phyloP scores from a whole-genome alignment of 805 yeast genomes.

The Kurtzmaniella fragi region DNA sequence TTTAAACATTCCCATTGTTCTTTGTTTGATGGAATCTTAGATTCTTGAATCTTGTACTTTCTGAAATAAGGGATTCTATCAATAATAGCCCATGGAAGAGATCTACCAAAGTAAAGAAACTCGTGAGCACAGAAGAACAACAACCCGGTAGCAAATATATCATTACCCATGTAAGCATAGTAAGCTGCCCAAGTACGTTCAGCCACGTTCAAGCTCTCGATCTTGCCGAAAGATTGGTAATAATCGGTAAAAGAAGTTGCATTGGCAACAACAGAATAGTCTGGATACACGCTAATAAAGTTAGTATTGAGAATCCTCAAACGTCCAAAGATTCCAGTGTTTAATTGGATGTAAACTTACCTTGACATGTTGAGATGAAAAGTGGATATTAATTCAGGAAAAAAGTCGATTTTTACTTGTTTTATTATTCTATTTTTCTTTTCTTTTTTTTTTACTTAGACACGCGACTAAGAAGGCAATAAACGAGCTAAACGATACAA shows the following conservation, averaged over 20 bases:
- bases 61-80: conserved; percentile 49
- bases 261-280: conserved; percentile 28
- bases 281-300: conserved; percentile 21
- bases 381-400: no score
- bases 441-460: no score
- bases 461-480: no score
- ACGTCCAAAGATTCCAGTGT: no score
- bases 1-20: conserved; percentile 63
- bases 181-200: conserved; percentile 54
- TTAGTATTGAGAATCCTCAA: background rate
- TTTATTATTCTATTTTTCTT: no score
- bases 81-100: conserved; percentile 54
- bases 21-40: conserved; percentile 45
- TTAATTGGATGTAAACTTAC: no score
- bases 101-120: conserved; percentile 53
- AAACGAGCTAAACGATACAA: no score
- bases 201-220: conserved; percentile 25
- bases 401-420: no score
- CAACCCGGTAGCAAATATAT: conserved; percentile 53
- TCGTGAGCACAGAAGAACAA: conserved; percentile 53
- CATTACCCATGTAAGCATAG: conserved; percentile 51
- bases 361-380: no score
- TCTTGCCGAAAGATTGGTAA: conserved; percentile 22
- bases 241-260: conserved; percentile 25
- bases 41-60: conserved; percentile 50